A percentile compares a stretch with the other conserved stretches of the same genome.
These are phyloP conservation scores for Mallotus repandus DNA, from an alignment of 441 rosid genomes.

Conservation along the genomic window DNA sequence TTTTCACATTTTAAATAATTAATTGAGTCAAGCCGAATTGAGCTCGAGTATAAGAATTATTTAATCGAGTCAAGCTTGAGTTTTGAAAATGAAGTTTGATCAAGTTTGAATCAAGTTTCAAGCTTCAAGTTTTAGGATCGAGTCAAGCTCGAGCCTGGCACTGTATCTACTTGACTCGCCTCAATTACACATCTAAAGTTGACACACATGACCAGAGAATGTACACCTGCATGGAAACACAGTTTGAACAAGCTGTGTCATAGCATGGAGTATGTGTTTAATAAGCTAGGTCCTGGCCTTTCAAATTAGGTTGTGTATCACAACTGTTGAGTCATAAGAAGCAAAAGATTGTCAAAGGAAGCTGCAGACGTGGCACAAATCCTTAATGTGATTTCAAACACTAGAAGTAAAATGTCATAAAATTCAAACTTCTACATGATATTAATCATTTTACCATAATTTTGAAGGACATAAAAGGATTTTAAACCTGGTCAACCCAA, in stretches of 20 bases:
- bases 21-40: too few species aligned
- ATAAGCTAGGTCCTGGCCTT: neutral
- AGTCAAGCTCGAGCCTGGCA: too few species aligned
- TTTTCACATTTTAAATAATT: too few species aligned
- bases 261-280: neutral
- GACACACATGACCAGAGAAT: neutral
- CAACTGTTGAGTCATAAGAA: neutral
- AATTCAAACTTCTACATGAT: conserved; percentile 6
- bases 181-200: too few species aligned
- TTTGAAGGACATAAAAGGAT: conserved; percentile 18
- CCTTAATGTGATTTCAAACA: neutral
- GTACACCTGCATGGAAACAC: neutral
- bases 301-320: neutral
- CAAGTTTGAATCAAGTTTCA: too few species aligned
- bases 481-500: conserved; percentile 93
- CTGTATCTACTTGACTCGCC: too few species aligned
- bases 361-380: neutral
- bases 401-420: neutral
- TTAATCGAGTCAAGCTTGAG: too few species aligned
- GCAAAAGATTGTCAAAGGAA: neutral
- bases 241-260: neutral
- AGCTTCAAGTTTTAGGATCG: too few species aligned
- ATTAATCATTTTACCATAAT: conserved; percentile 2
- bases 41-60: too few species aligned
- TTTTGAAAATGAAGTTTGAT: too few species aligned